Percentiles rank a stretch among this genome's conserved stretches.
These are phyloP conservation scores for Trichoderma koningii DNA, from an alignment of 2,329 filamentous ascomycete genomes.

Conservation along the genomic window DNA sequence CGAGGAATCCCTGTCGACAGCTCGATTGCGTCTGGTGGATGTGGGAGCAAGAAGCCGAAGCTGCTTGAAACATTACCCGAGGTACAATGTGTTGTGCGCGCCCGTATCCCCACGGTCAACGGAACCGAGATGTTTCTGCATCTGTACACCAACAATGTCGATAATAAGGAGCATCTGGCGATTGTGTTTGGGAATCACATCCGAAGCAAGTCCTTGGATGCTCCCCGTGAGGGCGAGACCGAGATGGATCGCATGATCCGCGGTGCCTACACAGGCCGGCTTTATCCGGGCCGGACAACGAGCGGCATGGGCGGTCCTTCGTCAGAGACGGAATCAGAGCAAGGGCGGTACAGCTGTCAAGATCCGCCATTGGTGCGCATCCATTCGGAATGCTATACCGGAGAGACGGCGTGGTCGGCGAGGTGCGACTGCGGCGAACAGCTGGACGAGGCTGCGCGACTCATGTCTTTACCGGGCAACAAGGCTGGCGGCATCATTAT, in stretches of 20 bases:
- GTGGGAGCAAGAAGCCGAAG: slow-evolving; percentile 65
- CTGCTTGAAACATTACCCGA: slow-evolving; percentile 75
- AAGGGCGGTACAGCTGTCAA: slow-evolving; percentile 13
- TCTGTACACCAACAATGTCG: slow-evolving; percentile 87
- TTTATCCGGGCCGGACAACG: slow-evolving; percentile 81
- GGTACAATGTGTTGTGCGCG: slow-evolving; percentile 92
- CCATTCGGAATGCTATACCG: slow-evolving; percentile 97
- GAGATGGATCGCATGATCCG: slow-evolving; percentile 91
- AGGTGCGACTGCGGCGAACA: slow-evolving; percentile 98
- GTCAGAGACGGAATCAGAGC: slow-evolving; percentile 35
- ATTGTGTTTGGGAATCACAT: slow-evolving; percentile 94
- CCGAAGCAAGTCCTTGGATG: slow-evolving; percentile 71
- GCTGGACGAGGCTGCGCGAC: slow-evolving; percentile 87
- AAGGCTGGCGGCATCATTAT: slow-evolving; percentile 83
- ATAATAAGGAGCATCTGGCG: slow-evolving; percentile 93
- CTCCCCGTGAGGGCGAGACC: slow-evolving; percentile 72
- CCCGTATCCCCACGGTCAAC: slow-evolving; percentile 87
- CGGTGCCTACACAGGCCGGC: slow-evolving; percentile 84
- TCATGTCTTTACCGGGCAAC: slow-evolving; percentile 76
- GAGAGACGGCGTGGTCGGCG: slow-evolving; percentile 97
- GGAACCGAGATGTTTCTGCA: slow-evolving; percentile 98
- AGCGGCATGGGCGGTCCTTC: slow-evolving; percentile 57
- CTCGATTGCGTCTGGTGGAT: slow-evolving; percentile 58
- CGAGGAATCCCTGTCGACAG: slow-evolving; percentile 63
- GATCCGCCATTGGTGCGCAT: slow-evolving; percentile 78